Conservation (phyloP, 371 early-diverging fungal genomes). For the Mortierella sp. region DNA sequence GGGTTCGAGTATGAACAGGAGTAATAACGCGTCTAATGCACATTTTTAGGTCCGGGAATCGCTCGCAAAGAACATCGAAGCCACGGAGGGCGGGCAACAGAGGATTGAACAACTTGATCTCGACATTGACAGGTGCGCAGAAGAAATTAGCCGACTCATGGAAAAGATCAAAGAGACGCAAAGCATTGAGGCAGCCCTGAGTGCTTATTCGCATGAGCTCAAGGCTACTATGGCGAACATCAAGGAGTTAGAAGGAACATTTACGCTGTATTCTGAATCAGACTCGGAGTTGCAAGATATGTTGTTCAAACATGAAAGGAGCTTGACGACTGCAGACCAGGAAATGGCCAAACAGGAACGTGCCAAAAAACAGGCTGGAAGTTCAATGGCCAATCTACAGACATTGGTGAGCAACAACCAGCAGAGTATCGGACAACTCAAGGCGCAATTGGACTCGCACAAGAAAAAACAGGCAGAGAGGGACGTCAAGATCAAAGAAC, state of each 20-base stretch:
- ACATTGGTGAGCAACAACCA: constrained; percentile 34
- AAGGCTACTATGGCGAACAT: constrained; percentile 55
- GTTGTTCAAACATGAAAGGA: constrained; percentile 54
- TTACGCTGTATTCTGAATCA: constrained; percentile 61
- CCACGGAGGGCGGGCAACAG: constrained; percentile 40
- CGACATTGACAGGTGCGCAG: constrained; percentile 47
- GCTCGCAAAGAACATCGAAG: constrained; percentile 43
- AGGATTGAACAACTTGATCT: constrained; percentile 60
- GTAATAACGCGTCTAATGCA: not conserved
- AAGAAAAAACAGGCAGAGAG: constrained; percentile 45
- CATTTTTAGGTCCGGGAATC: constrained; percentile 27
- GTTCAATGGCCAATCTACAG: constrained; percentile 37
- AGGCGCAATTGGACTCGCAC: constrained; percentile 29
- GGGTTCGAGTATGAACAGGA: too few relatives aligned
- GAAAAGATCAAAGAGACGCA: constrained; percentile 55
- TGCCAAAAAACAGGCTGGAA: constrained; percentile 17
- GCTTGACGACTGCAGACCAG: constrained; percentile 40
- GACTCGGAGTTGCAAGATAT: constrained; percentile 65
- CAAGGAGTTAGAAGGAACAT: constrained; percentile 57
- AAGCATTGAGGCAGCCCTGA: constrained; percentile 44
- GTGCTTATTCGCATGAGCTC: constrained; percentile 55
- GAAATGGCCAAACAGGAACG: constrained; percentile 36
- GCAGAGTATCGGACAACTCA: constrained; percentile 40
- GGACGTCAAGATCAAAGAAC: constrained; percentile 27
- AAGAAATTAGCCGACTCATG: constrained; percentile 56